Evolutionary conservation across 1,139 yeast species (phyloP), one percentile per base, ranked within the genome.

Genomic region (Magnusiomyces fungicola): DNA sequence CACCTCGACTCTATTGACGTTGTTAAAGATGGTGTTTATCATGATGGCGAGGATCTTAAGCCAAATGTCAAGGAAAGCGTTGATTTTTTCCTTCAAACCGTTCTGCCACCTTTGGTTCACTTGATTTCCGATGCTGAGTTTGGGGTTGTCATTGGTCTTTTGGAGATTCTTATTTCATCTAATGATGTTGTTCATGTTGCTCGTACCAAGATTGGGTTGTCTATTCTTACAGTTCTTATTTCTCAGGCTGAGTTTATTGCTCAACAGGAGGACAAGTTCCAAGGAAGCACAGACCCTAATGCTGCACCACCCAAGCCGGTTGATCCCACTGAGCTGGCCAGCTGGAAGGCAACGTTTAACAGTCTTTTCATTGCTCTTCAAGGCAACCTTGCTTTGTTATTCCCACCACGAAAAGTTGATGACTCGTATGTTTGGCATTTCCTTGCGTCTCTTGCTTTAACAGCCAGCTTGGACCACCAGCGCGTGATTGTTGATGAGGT

Each of bases 351-450:
- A 48, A 80, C 90, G 53, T 92, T 90, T 65, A 95, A 87, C 66
- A 81, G 80, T 58, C 72, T 92, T 55, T 92, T 92, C 69, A 79
- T 84, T 25, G 73, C 83, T 3, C 72, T 90, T 56, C 95, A 88
- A 66, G 87, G 90, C 22, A 81, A 88, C 65, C 75, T 92, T 51
- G 74, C 83, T 2, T 73, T 80, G 25, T 79, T 90, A 49, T 90
- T 92, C 83, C 97, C 97, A 48, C 89, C 92, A 46, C 61, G 67
- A 54, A 59, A 61, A 36, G 84, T 78, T 53, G 96, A 87, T 62
- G 90, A 83, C 56, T 79, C 95, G 0, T 89, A 90, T 61, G 90
- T 89, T 45, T 92, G 98, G 98, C 97, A 92, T 70, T 90, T 92
- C 63, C 76, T 92, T 68, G 98, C 98, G 34, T 85, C 96, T 14